A percentile compares a stretch with the other conserved stretches of the same genome.
Evolutionary conservation across 1,284 basidiomycete species (phyloP).

Genomic region (Trichosporon ovoides): DNA sequence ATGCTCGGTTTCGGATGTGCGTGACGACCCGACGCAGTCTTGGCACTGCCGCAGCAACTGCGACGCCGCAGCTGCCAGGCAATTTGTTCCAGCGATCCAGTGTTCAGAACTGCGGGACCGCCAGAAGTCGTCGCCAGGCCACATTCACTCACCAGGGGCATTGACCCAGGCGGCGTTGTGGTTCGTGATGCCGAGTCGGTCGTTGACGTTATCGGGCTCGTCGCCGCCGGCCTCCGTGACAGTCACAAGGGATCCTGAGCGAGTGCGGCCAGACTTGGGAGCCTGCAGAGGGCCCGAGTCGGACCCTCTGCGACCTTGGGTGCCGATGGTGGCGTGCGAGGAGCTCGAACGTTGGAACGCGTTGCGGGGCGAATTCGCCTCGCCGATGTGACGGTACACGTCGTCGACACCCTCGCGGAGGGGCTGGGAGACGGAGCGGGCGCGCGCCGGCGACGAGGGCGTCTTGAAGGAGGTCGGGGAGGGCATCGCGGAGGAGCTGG

Average conservation of each 20-base stretch:
- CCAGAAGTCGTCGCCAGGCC: neutral
- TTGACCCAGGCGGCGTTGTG: slow-evolving; percentile 99
- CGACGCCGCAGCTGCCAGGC: too few species aligned
- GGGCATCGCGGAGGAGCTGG: slow-evolving; percentile 15
- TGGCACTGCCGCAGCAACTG: neutral
- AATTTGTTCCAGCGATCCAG: too few species aligned
- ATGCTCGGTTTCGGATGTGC: too few species aligned
- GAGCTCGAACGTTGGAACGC: slow-evolving; percentile 12
- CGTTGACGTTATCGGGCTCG: slow-evolving; percentile 69
- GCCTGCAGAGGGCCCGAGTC: neutral
- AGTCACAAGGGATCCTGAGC: slow-evolving; percentile 59
- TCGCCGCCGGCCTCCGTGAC: slow-evolving; percentile 79
- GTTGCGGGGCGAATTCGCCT: slow-evolving; percentile 10
- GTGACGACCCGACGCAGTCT: neutral
- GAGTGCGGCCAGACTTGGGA: slow-evolving; percentile 15
- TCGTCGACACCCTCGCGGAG: slow-evolving; percentile 40
- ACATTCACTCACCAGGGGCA: slow-evolving; percentile 68
- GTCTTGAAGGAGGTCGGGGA: slow-evolving; percentile 25
- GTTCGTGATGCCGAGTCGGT: slow-evolving; percentile 70
- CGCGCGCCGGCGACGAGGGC: slow-evolving; percentile 31
- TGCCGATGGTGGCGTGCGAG: slow-evolving; percentile 9
- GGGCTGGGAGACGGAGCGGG: slow-evolving; percentile 45
- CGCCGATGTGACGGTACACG: slow-evolving; percentile 11
- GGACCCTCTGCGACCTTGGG: slow-evolving; percentile 9
- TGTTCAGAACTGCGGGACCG: neutral